Percentiles rank a stretch among this genome's conserved stretches.
Conservation (phyloP, 208 protist species). For the Trypanosoma cruzi region DNA sequence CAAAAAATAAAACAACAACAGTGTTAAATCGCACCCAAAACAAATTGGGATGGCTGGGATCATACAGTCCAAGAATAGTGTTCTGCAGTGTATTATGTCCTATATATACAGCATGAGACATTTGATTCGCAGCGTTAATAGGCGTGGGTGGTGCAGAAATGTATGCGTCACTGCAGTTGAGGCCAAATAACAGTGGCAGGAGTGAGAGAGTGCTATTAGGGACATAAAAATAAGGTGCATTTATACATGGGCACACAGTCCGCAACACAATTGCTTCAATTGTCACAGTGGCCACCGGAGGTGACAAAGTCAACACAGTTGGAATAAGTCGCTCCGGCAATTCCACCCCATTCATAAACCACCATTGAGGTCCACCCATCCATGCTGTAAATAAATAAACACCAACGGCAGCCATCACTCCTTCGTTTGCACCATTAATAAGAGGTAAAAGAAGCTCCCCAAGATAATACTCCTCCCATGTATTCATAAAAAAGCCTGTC, state of each 20-base stretch:
- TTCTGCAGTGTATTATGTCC: constrained; percentile 58
- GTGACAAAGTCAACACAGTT: constrained; percentile 46
- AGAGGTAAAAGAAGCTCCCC: constrained; percentile 83
- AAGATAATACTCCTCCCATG: constrained; percentile 91
- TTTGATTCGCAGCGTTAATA: constrained; percentile 14
- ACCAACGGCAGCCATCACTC: constrained; percentile 61
- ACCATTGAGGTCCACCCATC: constrained; percentile 71
- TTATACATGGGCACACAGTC: constrained; percentile 37
- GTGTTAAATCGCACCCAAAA: constrained; percentile 76
- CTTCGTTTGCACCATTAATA: constrained; percentile 93
- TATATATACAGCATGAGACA: constrained; percentile 24
- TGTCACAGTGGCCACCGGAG: constrained; percentile 45
- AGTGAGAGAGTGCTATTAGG: neutral
- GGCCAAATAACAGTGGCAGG: constrained; percentile 35
- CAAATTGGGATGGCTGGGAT: constrained; percentile 24
- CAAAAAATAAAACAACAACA: constrained; percentile 50
- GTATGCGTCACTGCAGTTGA: constrained; percentile 60
- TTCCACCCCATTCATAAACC: constrained; percentile 54
- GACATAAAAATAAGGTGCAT: neutral
- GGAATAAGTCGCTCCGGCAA: constrained; percentile 47
- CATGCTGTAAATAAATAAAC: constrained; percentile 72
- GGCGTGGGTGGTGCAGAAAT: constrained; percentile 38
- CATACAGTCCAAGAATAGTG: constrained; percentile 56
- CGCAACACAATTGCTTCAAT: constrained; percentile 41
- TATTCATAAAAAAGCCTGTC: constrained; percentile 79